These are phyloP conservation scores for Pyrus betulifolia DNA, from an alignment of 306 rosid species.

Conservation along the genomic window DNA sequence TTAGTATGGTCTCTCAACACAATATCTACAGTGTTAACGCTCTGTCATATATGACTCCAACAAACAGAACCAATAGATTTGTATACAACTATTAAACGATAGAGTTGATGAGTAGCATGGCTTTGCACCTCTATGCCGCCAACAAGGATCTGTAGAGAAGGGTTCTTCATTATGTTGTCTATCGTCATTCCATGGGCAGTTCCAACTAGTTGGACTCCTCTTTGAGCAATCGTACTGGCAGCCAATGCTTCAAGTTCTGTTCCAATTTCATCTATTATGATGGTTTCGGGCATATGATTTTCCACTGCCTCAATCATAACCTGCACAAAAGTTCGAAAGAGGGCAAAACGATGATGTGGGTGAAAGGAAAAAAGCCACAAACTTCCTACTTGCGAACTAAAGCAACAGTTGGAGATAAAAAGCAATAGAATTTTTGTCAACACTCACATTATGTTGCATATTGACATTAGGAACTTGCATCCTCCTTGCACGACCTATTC, in stretches of 20 bases:
- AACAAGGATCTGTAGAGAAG: slow-evolving; percentile 86
- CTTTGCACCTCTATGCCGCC: slow-evolving; percentile 89
- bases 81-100: background rate
- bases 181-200: slow-evolving; percentile 95
- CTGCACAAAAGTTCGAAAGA: slow-evolving; percentile 25
- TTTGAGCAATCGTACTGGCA: slow-evolving; percentile 98
- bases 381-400: slow-evolving; percentile 6
- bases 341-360: background rate
- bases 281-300: slow-evolving; percentile 93
- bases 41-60: background rate
- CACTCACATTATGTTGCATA: slow-evolving; percentile 82
- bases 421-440: slow-evolving; percentile 13
- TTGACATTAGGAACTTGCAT: slow-evolving; percentile 98
- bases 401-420: background rate
- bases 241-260: slow-evolving; percentile 98
- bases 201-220: slow-evolving; percentile 98
- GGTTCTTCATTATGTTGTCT: slow-evolving; percentile 80
- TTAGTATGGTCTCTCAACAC: background rate
- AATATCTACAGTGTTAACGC: background rate
- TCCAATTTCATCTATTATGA: slow-evolving; percentile 97
- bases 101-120: slow-evolving; percentile 1
- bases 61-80: background rate
- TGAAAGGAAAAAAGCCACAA: background rate
- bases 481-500: slow-evolving; percentile 95
- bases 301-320: slow-evolving; percentile 99